These are phyloP conservation scores for Lomentospora prolificans DNA, from an alignment of 2,329 filamentous ascomycete genomes.

Conservation along the genomic window DNA sequence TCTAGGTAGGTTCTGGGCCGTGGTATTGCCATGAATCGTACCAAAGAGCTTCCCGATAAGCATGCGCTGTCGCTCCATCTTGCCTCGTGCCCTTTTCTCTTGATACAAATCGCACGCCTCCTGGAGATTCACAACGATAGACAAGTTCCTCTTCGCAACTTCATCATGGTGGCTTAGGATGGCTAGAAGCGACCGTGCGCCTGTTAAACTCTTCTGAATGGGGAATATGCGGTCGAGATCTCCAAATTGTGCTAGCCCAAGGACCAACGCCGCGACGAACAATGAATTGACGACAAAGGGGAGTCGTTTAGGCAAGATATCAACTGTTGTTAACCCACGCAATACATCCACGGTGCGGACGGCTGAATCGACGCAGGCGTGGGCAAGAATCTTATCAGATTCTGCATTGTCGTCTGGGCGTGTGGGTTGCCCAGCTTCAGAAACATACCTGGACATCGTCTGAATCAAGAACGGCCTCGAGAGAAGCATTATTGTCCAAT, in stretches of 20 bases:
- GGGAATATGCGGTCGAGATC: conserved; percentile 29
- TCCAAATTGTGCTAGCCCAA: conserved; percentile 33
- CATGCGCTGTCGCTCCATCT: conserved; percentile 16
- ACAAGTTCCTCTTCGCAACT: conserved; percentile 15
- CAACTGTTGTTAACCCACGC: conserved; percentile 22
- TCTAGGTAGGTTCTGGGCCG: neutral
- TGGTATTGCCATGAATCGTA: conserved; percentile 12
- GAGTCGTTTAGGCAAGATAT: conserved; percentile 27
- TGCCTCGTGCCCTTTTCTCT: conserved; percentile 14
- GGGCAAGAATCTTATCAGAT: conserved; percentile 17
- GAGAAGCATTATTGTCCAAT: conserved; percentile 27
- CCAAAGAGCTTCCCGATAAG: conserved; percentile 18
- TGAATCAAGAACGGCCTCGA: conserved; percentile 26
- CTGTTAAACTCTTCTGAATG: conserved; percentile 17
- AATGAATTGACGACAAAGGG: conserved; percentile 35
- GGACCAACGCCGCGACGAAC: conserved; percentile 32
- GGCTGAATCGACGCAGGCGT: conserved; percentile 25
- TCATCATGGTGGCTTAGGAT: conserved; percentile 16
- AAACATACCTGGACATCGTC: conserved; percentile 11
- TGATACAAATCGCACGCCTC: conserved; percentile 15
- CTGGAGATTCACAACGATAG: conserved; percentile 16
- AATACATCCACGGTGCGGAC: conserved; percentile 27
- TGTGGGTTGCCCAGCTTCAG: neutral
- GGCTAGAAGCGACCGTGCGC: conserved; percentile 15
- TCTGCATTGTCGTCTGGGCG: no score